phyloP scores from a whole-genome alignment of 257 asterid species.

The Solanum chilense region DNA sequence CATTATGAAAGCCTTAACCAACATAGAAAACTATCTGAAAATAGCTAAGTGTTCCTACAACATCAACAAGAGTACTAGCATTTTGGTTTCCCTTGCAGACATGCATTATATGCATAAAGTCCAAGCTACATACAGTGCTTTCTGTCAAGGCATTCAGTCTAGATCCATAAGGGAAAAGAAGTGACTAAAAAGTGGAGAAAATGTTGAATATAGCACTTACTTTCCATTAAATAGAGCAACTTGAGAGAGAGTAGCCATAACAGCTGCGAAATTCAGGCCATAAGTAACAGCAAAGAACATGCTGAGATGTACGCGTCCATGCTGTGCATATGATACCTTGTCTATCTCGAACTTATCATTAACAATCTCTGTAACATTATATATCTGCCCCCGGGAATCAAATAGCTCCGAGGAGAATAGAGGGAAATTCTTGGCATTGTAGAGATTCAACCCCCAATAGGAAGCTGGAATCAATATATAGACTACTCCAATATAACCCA shows the following conservation, averaged over 20 bases:
- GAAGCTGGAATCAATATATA: slow-evolving; percentile 33
- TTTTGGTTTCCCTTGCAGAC: neutral
- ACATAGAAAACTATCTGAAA: neutral
- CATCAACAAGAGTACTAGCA: neutral
- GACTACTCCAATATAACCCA: slow-evolving; percentile 29
- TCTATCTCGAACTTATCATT: slow-evolving; percentile 52
- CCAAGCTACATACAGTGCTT: neutral
- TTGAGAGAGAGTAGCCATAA: slow-evolving; percentile 51
- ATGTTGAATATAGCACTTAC: slow-evolving; percentile 20
- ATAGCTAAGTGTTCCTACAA: neutral
- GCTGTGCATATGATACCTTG: slow-evolving; percentile 18
- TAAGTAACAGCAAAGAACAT: slow-evolving; percentile 43
- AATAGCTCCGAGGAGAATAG: slow-evolving; percentile 36
- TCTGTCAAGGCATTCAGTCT: neutral
- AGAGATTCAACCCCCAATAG: slow-evolving; percentile 58
- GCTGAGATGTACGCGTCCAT: slow-evolving; percentile 38
- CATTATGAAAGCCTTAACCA: neutral
- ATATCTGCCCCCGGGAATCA: slow-evolving; percentile 14
- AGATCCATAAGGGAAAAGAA: neutral
- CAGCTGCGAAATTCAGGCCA: slow-evolving; percentile 57
- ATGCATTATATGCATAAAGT: neutral
- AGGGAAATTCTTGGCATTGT: slow-evolving; percentile 48
- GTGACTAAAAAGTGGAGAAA: neutral
- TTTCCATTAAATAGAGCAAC: slow-evolving; percentile 61
- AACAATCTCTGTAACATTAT: slow-evolving; percentile 47